Evolutionary conservation across 2,329 filamentous ascomycete genomes (phyloP), one percentile per base, ranked within the genome.

Genomic region (Coniochaeta sp.): DNA sequence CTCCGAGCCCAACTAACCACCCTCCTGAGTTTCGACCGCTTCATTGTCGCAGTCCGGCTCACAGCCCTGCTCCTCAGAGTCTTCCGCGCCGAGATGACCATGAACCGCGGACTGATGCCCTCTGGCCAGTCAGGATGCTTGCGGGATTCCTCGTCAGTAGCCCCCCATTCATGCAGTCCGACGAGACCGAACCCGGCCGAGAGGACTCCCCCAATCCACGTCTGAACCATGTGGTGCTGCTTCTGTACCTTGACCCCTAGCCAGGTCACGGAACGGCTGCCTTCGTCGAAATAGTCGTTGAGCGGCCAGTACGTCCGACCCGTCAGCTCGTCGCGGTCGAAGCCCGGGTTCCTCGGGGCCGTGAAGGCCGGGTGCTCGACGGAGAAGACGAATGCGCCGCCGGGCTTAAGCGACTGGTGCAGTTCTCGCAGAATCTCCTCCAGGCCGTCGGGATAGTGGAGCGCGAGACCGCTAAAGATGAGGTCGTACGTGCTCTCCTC

Each of bases 341-440:
- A 60, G 17, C 50, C 59, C 16, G 55, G 55, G 17, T 36, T 54
- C 12, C 62, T 67, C 30, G 74, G 74, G 14, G 74, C 72, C 5
- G 74, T 75, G 62, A 73, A 36, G 44, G 78, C 70, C 0, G 77
- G 76, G 60, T 79, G 77, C 63, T 79, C 77, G 24, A 77, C 68
- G 0, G 74, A 76, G 63, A 77, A 78, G 5, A 74, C 69, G 22
- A 74, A 64, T 63, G 9, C 70, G 34, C 34, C 69, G 1, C 66
- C 66, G 2, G 67, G 64, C 30, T 65, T 68, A 42, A 75, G 62
- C 2, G 57, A 52, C 4, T 73, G 62, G 9, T 77, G 60, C 24
- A 59, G 10, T 36, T 36, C 34, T 36, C 14, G 34, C 3, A 36
- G 34, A 12, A 36, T 36, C 34, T 36, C 55, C 2, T 58, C 55